Evolutionary conservation across 2,329 filamentous ascomycete genomes (phyloP), one percentile per base, ranked within the genome.

Genomic region (Cladosporium sp.): DNA sequence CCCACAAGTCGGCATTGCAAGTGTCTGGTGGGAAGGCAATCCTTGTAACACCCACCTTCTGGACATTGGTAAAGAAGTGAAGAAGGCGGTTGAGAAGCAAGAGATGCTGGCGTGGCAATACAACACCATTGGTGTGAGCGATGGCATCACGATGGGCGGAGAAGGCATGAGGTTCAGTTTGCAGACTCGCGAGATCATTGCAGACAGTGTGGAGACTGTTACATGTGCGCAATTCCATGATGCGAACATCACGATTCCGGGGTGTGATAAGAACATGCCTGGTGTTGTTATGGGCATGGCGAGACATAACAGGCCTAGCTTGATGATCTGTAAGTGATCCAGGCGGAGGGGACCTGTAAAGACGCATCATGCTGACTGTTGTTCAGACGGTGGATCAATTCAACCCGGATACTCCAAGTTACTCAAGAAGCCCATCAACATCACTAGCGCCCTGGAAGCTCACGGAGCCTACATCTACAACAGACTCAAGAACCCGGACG

Each of bases 191-290:
- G 93, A 98, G 75, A 88, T 97, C 70, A 97, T 98, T 71, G 93
- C 93, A 69, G 93, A 98, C 80, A 93, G 90, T 71, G 93, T 97
- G 74, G 94, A 98, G 81, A 93, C 92, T 1, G 91, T 97, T 47
- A 97, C 93, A 1, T 94, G 90, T 77, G 94, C 92, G 5, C 93
- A 97, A 77, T 90, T 91, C 72, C 92, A 97, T 78, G 94, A 97
- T 77, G 94, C 93, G 66, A 96, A 93, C 78, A 93, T 97, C 77
- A 89, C 92, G 34, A 94, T 97, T 72, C 93, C 94, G 0, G 93
- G 93, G 12, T 97, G 93, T 78, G 93, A 97, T 82, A 97, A 97
- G 86, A 97, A 97, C 78, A 97, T 97, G 94, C 93, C 93, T 0
- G 93, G 93, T 69, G 90, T 92, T 18, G 61, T 75, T 11, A 97